Base-by-base conservation (phyloP, 2,329 filamentous ascomycete genomes). In the Trichoderma cornu-damae region DNA sequence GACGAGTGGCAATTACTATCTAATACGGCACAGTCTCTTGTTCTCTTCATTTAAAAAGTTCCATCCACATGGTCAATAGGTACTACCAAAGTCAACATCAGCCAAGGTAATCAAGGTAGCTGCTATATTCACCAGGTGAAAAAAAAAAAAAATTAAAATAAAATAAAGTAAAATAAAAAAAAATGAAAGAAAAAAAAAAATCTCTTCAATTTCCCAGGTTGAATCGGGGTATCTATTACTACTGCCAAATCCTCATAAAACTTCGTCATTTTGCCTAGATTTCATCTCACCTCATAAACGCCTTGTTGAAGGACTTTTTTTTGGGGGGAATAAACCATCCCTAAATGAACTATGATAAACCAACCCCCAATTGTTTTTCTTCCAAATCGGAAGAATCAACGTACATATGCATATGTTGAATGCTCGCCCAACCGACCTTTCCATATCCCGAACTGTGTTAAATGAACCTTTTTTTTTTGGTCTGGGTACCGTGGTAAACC, bases 371-470 rank as follows among this genome's bases (percentile, higher is more conserved):
- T 18, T 59, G 60, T 57, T 62, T n/a, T 61, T 62, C 58, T 66
- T 65, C 66, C 67, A 63, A 69, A 71, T 61, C 57, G 63, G 68
- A 66, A 68, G 67, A 28, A 64, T 67, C 68, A 69, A 69, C 68
- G 70, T 69, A 53, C 50, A 68, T 70, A 55, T 59, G 63, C 59
- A 71, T 73, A 72, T 73, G 70, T 73, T 73, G 70, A 73, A 73
- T 73, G 69, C 67, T 65, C 69, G 70, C 68, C 69, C 60, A 64
- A 62, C 65, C 66, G 61, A 62, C 61, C 51, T 62, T 63, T 60
- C 57, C 55, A 52, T 50, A 42, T 59, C 54, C 51, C 40, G 47
- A 52, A 26, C 61, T 38, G 42, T 58, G 43, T 44, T 37, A 59
- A 53, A 55, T 38, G 24, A 32, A 67, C 67, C 62, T 71, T 72